Base-by-base conservation (phyloP, 345 rosid genomes). In the Eucalyptus caleyi region DNA sequence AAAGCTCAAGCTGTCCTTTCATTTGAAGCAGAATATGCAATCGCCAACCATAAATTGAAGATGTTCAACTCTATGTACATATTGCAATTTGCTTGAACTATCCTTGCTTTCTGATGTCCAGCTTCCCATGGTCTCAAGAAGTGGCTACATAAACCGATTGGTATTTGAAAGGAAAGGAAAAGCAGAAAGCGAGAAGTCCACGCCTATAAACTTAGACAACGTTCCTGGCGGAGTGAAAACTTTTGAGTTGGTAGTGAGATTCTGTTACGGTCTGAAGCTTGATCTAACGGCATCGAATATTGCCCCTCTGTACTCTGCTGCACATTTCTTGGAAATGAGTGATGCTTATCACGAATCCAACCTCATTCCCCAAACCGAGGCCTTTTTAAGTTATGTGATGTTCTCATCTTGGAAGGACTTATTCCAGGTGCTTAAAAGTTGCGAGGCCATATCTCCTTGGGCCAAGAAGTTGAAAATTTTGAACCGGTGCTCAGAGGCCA, bases 251-350 rank as follows among this genome's bases (percentile, higher is more conserved):
- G 91, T 93, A 24, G 93, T 94, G 56, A 92, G 91, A 60, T 95
- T 93, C 92, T 95, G 96, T 89, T 95, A 94, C 40, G 93, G 96
- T 18, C 91, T 90, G 91, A 95, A 93, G 89, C 86, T 95, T 14
- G 94, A 94, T 88, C 91, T 93, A 3, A 92, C 93, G 18, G 93
- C 95, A 87, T 49, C 92, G 77, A 95, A 92, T 86, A 88, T 94
- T 7, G 95, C 93, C 53, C 90, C 94, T n/a, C 82, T 92, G 37
- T 89, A 91, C 56, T 94, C 91, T 53, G 96, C 96, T 32, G 92
- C 95, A 34, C 90, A 91, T 92, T 94, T 94, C 93, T 88, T 94
- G 89, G 96, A 95, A 92, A 95, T 95, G 97, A 92, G 88, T 45
- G 93, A 93, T 65, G 95, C 92, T 90, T 87, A 93, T 90, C 90